phyloP scores from a whole-genome alignment of 2,329 filamentous ascomycete species.

The Hyphodiscus sp. region DNA sequence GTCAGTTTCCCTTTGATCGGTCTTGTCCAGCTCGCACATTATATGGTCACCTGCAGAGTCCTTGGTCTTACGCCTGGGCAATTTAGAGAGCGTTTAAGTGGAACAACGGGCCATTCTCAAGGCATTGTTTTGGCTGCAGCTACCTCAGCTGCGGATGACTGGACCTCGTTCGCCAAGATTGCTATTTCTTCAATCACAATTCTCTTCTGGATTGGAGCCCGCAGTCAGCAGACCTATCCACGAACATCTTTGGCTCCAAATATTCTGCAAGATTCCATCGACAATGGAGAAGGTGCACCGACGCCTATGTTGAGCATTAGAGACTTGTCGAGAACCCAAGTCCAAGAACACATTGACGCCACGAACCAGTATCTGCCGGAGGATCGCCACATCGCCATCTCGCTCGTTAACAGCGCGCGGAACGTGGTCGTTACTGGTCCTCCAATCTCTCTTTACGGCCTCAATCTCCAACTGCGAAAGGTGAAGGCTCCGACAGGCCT shows the following conservation, averaged over 20 bases:
- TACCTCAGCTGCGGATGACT: conserved; percentile 83
- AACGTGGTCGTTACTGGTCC: conserved; percentile 97
- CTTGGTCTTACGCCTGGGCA: conserved; percentile 85
- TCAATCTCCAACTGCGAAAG: conserved; percentile 91
- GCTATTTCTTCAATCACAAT: conserved; percentile 78
- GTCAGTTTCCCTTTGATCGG: conserved; percentile 96
- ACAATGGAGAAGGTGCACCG: conserved; percentile 89
- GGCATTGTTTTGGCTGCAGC: conserved; percentile 90
- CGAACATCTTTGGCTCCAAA: conserved; percentile 87
- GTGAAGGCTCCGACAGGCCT: conserved; percentile 96
- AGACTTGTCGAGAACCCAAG: conserved; percentile 78
- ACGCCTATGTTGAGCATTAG: conserved; percentile 98
- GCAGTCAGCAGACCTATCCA: conserved; percentile 96
- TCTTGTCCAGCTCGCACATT: conserved; percentile 91
- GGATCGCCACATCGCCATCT: conserved; percentile 91
- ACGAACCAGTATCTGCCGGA: conserved; percentile 94
- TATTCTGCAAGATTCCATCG: conserved; percentile 85
- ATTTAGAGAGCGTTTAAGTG: conserved; percentile 75
- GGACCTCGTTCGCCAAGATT: conserved; percentile 83
- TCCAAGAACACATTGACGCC: conserved; percentile 93
- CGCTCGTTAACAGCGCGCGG: conserved; percentile 90
- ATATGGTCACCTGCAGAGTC: conserved; percentile 87
- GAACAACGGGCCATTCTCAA: conserved; percentile 93
- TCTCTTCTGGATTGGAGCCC: conserved; percentile 96
- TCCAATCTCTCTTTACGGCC: conserved; percentile 90